Percentiles rank a stretch among this genome's conserved stretches.
These are phyloP conservation scores for Gossypium australe DNA, from an alignment of 345 rosid genomes.

Conservation along the genomic window DNA sequence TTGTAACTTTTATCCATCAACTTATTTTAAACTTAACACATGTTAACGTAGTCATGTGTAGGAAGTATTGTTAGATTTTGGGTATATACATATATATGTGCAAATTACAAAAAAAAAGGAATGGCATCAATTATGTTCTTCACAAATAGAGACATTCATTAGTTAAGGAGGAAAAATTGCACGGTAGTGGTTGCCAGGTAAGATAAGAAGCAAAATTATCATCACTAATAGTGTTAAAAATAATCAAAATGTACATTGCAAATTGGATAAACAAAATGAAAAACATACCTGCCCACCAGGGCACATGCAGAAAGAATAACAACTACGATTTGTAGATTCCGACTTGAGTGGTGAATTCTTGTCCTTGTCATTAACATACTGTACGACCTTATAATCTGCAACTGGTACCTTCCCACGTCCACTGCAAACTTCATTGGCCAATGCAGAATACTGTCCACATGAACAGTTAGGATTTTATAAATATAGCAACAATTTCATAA, in stretches of 20 bases:
- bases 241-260: background rate
- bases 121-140: background rate
- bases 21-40: background rate
- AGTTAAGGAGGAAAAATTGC: background rate
- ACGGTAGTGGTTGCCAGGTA: background rate
- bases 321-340: conserved; percentile 43
- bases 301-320: conserved; percentile 99
- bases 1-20: background rate
- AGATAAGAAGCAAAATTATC: background rate
- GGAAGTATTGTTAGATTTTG: background rate
- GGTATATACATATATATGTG: background rate
- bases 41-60: background rate
- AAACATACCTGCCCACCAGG: conserved; percentile 92
- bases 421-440: conserved; percentile 59
- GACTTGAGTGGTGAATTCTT: conserved; percentile 24
- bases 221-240: background rate
- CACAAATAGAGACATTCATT: background rate
- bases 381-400: conserved; percentile 88
- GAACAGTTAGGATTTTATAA: background rate
- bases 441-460: conserved; percentile 56
- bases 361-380: conserved; percentile 39
- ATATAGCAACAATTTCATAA: background rate
- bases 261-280: conserved; percentile 10
- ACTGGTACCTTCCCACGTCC: conserved; percentile 95
- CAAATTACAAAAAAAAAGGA: background rate